Base-by-base conservation (phyloP, 306 rosid genomes). In the Pyrus betulifolia region DNA sequence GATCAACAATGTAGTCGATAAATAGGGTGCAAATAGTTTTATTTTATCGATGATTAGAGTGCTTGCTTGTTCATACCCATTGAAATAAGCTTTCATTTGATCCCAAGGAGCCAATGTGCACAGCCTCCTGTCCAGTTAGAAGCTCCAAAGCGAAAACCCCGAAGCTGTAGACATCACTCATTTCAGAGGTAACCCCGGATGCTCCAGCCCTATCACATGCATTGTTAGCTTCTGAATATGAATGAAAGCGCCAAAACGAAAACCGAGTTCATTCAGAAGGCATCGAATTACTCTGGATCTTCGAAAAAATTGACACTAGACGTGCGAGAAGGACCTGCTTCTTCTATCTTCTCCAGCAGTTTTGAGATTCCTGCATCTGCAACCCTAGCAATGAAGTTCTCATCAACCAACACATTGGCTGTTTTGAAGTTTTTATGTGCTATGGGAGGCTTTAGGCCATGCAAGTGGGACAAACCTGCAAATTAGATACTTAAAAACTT, bases 71-170 rank as follows among this genome's bases (percentile, higher is more conserved):
- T 35, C 84, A 22, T 70, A 85, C 89, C 89, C 85, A 82, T 45
- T 74, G 86, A 72, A 77, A 74, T 44, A 85, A 77, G 69, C 81
- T 85, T 59, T 80, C 86, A 70, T 85, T 85, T 4, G 89, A 80
- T 45, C 82, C 83, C 49, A 82, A 82, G 58, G 76, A 74, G 40
- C 73, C 89, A 33, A 60, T 74, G 40, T 70, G 78, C 81, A 80
- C 51, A 42, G 86, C 86, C 77, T 82, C 84, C 15, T 80, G 83
- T 65, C 86, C 89, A 13, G 86, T 85, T 40, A 80, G 76, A 74
- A 85, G 81, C 76, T 85, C 89, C 72, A 85, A 75, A 44, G 83
- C 83, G 72, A 85, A 85, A 25, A 80, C 84, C 31, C 89, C 89
- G 52, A 85, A 85, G 86, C 83, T 80, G 84, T 85, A 82, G 30